Evolutionary conservation across 2,329 filamentous ascomycete genomes (phyloP).

Genomic region (Camptophora hylomeconis): DNA sequence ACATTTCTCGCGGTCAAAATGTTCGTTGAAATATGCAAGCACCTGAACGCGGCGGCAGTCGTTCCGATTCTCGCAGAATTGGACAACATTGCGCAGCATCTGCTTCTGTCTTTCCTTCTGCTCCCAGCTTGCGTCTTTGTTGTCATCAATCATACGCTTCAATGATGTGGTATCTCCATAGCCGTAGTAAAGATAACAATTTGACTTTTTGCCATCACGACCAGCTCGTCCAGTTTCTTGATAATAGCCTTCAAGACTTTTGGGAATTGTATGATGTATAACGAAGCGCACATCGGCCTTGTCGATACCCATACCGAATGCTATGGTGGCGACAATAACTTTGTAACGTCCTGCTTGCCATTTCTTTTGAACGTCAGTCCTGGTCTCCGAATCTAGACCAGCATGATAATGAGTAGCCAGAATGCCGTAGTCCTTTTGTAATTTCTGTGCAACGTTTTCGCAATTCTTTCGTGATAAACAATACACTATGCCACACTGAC

Average conservation of each 20-base stretch:
- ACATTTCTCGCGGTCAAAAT: conserved; percentile 61
- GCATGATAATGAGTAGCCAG: conserved; percentile 79
- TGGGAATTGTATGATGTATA: conserved; percentile 82
- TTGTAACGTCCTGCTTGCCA: conserved; percentile 75
- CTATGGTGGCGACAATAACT: conserved; percentile 94
- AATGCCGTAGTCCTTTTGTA: conserved; percentile 50
- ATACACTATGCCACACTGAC: conserved; percentile 82
- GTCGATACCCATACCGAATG: conserved; percentile 99
- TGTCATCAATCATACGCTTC: conserved; percentile 69
- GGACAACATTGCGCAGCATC: conserved; percentile 74
- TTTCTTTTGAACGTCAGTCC: conserved; percentile 56
- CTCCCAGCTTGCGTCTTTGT: conserved; percentile 58
- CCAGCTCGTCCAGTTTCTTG: conserved; percentile 95
- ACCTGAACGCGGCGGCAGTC: conserved; percentile 84
- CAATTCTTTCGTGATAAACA: conserved; percentile 75
- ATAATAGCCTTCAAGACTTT: conserved; percentile 95
- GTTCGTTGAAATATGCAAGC: conserved; percentile 86
- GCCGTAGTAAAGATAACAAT: conserved; percentile 81
- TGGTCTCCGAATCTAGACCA: conserved; percentile 54
- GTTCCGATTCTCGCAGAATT: conserved; percentile 78
- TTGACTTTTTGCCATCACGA: conserved; percentile 73
- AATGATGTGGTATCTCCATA: conserved; percentile 64
- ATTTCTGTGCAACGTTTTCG: conserved; percentile 61
- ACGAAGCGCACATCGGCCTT: conserved; percentile 95
- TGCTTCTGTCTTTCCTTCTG: conserved; percentile 73